Evolutionary conservation across 768 basidiomycete species (phyloP).

Genomic region (Dioszegia hungarica): DNA sequence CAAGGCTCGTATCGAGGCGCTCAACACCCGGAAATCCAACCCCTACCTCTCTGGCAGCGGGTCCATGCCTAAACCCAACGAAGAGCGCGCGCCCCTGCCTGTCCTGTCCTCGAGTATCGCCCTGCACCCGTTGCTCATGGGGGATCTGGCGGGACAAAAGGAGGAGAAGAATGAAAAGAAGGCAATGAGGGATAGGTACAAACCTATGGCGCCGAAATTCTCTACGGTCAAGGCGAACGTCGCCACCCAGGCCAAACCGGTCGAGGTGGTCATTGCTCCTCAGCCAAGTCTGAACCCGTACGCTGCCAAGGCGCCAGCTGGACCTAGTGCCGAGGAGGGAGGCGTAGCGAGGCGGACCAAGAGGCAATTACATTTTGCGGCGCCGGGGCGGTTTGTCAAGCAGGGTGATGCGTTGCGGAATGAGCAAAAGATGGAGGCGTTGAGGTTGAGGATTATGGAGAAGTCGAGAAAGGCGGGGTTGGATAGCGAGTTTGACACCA

Average conservation of each 20-base stretch:
- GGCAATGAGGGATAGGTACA: conserved; percentile 72
- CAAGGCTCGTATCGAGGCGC: conserved; percentile 74
- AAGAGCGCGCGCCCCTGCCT: not conserved
- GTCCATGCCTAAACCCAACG: conserved; percentile 23
- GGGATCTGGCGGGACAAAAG: conserved; percentile 9
- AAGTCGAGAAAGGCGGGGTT: conserved; percentile 88
- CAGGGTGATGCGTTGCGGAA: conserved; percentile 53
- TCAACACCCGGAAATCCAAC: conserved; percentile 72
- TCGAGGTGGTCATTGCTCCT: conserved; percentile 61
- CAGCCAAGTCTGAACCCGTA: conserved; percentile 65
- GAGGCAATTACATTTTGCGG: conserved; percentile 69
- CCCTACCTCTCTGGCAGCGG: conserved; percentile 61
- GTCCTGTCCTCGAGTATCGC: conserved; percentile 20
- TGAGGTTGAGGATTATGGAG: conserved; percentile 90
- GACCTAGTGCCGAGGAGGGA: conserved; percentile 11
- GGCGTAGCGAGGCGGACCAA: conserved; percentile 34
- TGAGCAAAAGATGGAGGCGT: conserved; percentile 73
- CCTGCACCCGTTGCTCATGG: conserved; percentile 37
- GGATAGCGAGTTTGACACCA: conserved; percentile 83
- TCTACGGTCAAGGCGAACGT: conserved; percentile 75
- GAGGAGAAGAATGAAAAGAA: conserved; percentile 41
- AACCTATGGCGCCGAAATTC: conserved; percentile 97
- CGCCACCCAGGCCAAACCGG: conserved; percentile 9
- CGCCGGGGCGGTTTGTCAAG: conserved; percentile 73
- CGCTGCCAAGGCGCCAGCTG: conserved; percentile 46